Evolutionary conservation across 2,329 filamentous ascomycete species (phyloP).

Genomic region (Coleophoma crateriformis): DNA sequence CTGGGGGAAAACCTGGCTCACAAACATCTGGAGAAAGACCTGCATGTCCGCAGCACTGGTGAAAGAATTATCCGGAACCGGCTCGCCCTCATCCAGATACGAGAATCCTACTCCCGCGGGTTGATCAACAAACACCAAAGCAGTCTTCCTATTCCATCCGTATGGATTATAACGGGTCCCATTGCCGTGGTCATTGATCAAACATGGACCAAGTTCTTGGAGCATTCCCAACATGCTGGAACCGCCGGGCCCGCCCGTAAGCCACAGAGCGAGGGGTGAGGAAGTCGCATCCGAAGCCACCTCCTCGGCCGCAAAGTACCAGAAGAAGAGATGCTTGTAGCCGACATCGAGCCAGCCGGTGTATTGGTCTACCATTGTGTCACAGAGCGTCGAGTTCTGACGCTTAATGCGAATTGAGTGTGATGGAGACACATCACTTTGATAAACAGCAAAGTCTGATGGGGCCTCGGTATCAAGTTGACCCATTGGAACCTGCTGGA

Average conservation of each 20-base stretch:
- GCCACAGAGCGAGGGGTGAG: constrained; percentile 50
- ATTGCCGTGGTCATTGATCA: constrained; percentile 35
- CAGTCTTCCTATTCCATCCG: constrained; percentile 56
- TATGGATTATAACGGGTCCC: constrained; percentile 44
- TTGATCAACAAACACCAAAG: constrained; percentile 48
- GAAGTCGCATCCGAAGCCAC: constrained; percentile 29
- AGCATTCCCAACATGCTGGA: constrained; percentile 60
- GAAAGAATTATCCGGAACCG: constrained; percentile 31
- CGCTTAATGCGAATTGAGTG: constrained; percentile 16
- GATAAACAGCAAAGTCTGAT: constrained; percentile 9
- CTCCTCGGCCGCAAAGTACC: constrained; percentile 35
- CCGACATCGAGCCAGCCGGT: constrained; percentile 20
- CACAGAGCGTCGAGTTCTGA: constrained; percentile 17
- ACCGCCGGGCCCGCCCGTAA: constrained; percentile 59
- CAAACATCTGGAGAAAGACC: constrained; percentile 41
- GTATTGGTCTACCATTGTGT: constrained; percentile 17
- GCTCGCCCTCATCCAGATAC: constrained; percentile 33
- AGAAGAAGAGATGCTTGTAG: constrained; percentile 37
- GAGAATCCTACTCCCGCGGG: constrained; percentile 65
- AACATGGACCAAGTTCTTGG: constrained; percentile 46
- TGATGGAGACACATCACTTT: constrained; percentile 11
- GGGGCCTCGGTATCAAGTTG: background rate
- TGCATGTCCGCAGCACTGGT: constrained; percentile 42
- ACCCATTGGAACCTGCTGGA: background rate
- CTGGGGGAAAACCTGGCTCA: constrained; percentile 37